Percentiles rank a stretch among this genome's conserved stretches.
Conservation (phyloP, 345 rosid genomes). For the Hirschfeldia incana region DNA sequence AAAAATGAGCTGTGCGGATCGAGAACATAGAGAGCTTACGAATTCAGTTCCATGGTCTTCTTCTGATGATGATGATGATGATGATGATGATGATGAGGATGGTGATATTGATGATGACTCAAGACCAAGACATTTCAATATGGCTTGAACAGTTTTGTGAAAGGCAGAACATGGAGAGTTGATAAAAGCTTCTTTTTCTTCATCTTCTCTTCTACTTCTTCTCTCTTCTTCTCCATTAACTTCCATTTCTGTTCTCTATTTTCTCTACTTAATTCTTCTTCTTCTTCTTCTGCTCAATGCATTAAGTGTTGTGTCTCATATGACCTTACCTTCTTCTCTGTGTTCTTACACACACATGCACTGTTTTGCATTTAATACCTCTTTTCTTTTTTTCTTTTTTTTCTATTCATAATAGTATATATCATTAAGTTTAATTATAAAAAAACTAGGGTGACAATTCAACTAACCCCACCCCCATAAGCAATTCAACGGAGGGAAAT, state of each 20-base stretch:
- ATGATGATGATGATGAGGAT: constrained; percentile 6
- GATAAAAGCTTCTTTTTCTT: constrained; percentile 30
- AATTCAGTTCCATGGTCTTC: constrained; percentile 19
- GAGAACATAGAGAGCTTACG: constrained; percentile 24
- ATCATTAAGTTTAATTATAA: background rate
- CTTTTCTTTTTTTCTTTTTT: background rate
- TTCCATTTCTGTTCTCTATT: constrained; percentile 26
- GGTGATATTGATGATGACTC: constrained; percentile 22
- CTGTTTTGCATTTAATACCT: constrained; percentile 36
- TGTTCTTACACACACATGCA: constrained; percentile 32
- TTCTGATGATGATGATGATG: constrained; percentile 7
- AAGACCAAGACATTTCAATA: constrained; percentile 36
- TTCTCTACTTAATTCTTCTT: constrained; percentile 13
- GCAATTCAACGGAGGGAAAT: background rate
- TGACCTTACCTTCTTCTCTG: constrained; percentile 36
- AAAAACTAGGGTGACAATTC: background rate
- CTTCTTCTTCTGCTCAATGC: constrained; percentile 28
- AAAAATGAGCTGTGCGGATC: background rate
- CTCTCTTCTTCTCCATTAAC: constrained; percentile 33
- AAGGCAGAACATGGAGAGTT: constrained; percentile 36
- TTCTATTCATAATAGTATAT: background rate
- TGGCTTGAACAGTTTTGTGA: constrained; percentile 27
- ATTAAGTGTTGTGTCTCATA: constrained; percentile 31
- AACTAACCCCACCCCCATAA: background rate
- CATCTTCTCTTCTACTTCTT: constrained; percentile 27